Evolutionary conservation across 2,329 filamentous ascomycete genomes (phyloP).

Genomic region (Arthroderma uncinatum): DNA sequence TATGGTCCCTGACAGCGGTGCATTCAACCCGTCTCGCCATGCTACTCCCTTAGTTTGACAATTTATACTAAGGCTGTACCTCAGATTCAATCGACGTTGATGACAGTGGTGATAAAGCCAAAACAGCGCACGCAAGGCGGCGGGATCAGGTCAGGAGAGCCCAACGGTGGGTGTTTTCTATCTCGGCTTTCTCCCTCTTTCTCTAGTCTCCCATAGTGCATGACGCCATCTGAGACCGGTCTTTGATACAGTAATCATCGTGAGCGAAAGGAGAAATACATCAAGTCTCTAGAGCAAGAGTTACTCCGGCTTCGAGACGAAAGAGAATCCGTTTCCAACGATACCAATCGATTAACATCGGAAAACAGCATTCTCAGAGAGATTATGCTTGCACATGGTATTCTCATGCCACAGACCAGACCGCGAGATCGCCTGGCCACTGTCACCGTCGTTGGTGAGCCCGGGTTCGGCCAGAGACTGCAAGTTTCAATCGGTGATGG

Average conservation of each 20-base stretch:
- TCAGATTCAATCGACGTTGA: constrained; percentile 4
- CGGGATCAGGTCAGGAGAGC: constrained; percentile 23
- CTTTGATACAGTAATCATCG: constrained; percentile 20
- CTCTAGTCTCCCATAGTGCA: background rate
- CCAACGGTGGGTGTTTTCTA: constrained; percentile 18
- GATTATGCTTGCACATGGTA: constrained; percentile 16
- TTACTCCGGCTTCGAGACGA: constrained; percentile 20
- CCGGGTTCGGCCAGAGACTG: constrained; percentile 15
- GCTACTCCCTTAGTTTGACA: background rate
- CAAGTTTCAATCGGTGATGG: constrained; percentile 10
- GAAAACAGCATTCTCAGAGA: constrained; percentile 18
- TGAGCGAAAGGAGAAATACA: constrained; percentile 23
- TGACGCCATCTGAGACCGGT: background rate
- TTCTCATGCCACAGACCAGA: constrained; percentile 12
- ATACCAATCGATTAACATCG: constrained; percentile 12
- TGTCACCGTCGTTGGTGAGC: constrained; percentile 13
- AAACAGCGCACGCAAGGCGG: constrained; percentile 17
- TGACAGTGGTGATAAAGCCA: constrained; percentile 10
- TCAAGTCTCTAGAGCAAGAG: constrained; percentile 22
- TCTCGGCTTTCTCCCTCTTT: background rate
- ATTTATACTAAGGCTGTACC: background rate
- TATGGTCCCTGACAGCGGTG: background rate
- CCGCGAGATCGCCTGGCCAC: constrained; percentile 9
- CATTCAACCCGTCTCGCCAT: background rate
- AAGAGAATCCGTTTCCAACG: constrained; percentile 14